Conservation (phyloP, 768 basidiomycete genomes). For the Panaeolus papilionaceus region DNA sequence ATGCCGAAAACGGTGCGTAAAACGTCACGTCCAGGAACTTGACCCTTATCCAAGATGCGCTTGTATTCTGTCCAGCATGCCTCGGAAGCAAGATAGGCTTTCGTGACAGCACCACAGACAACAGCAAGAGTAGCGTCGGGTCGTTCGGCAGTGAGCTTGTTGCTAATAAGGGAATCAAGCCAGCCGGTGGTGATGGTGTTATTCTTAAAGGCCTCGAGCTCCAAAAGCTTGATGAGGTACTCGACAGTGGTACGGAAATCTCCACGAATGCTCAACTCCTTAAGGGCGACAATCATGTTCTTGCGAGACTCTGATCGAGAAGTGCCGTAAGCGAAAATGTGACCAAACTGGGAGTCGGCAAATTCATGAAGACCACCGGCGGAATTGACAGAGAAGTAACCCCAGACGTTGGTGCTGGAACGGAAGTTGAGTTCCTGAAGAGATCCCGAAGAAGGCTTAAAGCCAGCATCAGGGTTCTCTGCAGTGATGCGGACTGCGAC, state of each 20-base stretch:
- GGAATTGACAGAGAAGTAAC: conserved; percentile 96
- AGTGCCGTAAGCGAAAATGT: conserved; percentile 98
- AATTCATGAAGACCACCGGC: conserved; percentile 98
- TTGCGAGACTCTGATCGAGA: conserved; percentile 95
- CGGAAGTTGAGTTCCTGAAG: conserved; percentile 99
- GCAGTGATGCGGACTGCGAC: conserved; percentile 99
- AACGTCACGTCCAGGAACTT: conserved; percentile 93
- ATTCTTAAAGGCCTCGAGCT: conserved; percentile 94
- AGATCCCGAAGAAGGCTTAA: conserved; percentile 97
- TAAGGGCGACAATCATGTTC: conserved; percentile 99
- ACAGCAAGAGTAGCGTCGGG: conserved; percentile 94
- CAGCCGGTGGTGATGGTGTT: conserved; percentile 99
- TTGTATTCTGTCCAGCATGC: conserved; percentile 94
- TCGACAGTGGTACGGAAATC: conserved; percentile 99
- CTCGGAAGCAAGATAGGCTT: conserved; percentile 90
- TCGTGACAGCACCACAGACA: conserved; percentile 94
- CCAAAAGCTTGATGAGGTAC: conserved; percentile 97
- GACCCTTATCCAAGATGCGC: conserved; percentile 95
- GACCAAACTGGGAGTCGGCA: conserved; percentile 98
- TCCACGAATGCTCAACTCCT: conserved; percentile 97
- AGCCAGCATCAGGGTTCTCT: conserved; percentile 99
- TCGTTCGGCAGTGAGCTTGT: conserved; percentile 95
- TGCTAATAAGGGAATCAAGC: conserved; percentile 97
- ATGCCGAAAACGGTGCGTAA: conserved; percentile 96
- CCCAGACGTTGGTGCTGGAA: conserved; percentile 99